These are phyloP conservation scores for Aspergillus sparsus DNA, from an alignment of 495 filamentous ascomycete genomes.

Conservation along the genomic window DNA sequence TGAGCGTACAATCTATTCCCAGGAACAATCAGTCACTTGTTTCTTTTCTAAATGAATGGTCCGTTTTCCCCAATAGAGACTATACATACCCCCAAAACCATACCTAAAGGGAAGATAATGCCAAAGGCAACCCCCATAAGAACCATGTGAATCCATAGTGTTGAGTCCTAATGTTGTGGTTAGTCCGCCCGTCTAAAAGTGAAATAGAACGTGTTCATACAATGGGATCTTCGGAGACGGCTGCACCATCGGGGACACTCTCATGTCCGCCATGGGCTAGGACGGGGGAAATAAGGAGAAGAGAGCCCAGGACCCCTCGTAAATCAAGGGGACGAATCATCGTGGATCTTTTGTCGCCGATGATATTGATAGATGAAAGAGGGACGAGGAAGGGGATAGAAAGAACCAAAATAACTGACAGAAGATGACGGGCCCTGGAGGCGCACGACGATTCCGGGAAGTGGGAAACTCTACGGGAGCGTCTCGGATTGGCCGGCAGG, in stretches of 20 bases:
- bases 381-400: constrained; percentile 15
- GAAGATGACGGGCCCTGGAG: constrained; percentile 11
- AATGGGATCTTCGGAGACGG: constrained; percentile 80
- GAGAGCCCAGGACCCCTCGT: constrained; percentile 25
- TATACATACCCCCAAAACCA: constrained; percentile 83
- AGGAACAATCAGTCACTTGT: neutral
- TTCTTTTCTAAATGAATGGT: neutral
- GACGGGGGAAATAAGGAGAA: constrained; percentile 36
- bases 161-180: constrained; percentile 61
- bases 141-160: constrained; percentile 91
- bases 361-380: constrained; percentile 1
- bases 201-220: constrained; percentile 44
- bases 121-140: constrained; percentile 87
- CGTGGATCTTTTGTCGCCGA: constrained; percentile 12
- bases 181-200: constrained; percentile 7
- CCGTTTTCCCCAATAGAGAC: neutral
- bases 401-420: constrained; percentile 13
- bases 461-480: constrained; percentile 12
- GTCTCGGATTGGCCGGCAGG: constrained; percentile 23
- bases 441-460: neutral
- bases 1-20: constrained; percentile 73
- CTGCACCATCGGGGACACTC: constrained; percentile 71
- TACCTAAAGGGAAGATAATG: constrained; percentile 87
- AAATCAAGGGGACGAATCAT: constrained; percentile 19
- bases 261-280: constrained; percentile 74